Evolutionary conservation across 148 eudicot species (phyloP), one percentile per base, ranked within the genome.

Genomic region (Chenopodium suecicum): DNA sequence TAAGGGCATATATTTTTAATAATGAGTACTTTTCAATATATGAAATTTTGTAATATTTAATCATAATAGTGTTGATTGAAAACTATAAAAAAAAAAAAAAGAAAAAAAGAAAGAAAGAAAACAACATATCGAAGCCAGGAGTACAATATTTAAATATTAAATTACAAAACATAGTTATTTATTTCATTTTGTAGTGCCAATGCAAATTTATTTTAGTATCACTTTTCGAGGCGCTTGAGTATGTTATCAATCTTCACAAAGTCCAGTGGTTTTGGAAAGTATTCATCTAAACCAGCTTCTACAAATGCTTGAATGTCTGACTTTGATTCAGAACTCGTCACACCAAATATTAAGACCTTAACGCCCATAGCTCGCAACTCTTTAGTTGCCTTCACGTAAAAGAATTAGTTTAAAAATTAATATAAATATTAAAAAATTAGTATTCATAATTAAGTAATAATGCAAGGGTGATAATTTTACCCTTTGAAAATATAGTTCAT

Each of bases 241-340:
- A 82, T 20, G 19, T 22, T 32, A 11, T 56, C 31, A 82, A 82
- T 73, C 48, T 68, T 76, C n/a, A 23, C 37, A 17, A 16, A 2
- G 19, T 65, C 58, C 25, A 83, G 32, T 2, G 85, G 85, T 74
- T 83, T 83, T 67, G 64, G 73, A 78, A 78, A 37, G 47, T 74
- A 83, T 19, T 83, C 75, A 22, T 83, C 85, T 74, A 83, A 37
- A 34, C 85, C 85, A 19, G 85, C 85, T 34, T 79, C 78, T 50
- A 50, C 44, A n/a, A 83, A 83, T 34, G 78, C 78, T 83, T 78
- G 50, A 64, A 83, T 65, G 9, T 73, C 68, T 0, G 69, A 34
- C 60, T 78, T 66, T 10, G 74, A 78, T 16, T 74, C 76, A 20
- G 32, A 73, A 23, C 79, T 65, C 27, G 85, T 83, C 10, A 78